These are phyloP conservation scores for Ceratobasidium sp. DNA, from an alignment of 1,284 basidiomycete species.

Conservation along the genomic window DNA sequence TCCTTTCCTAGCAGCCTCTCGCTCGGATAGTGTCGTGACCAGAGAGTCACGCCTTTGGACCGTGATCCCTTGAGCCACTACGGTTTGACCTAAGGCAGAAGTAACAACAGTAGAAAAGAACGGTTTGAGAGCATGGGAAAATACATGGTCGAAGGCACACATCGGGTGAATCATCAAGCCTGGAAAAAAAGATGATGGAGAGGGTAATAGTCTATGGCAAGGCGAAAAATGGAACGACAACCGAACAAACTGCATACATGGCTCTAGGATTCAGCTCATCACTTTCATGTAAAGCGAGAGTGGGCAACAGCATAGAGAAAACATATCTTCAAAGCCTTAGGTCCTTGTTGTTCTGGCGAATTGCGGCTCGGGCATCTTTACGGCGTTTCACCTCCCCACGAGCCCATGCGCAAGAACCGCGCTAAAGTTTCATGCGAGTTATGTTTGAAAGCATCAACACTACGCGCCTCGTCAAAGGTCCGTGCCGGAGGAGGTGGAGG, in stretches of 20 bases:
- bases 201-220: slow-evolving; percentile 12
- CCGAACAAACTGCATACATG: slow-evolving; percentile 9
- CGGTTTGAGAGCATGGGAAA: neutral
- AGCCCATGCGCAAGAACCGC: slow-evolving; percentile 78
- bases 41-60: neutral
- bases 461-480: slow-evolving; percentile 78
- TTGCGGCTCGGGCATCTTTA: neutral
- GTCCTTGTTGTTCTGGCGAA: neutral
- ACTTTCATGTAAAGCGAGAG: neutral
- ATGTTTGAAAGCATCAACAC: slow-evolving; percentile 81
- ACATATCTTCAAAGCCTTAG: neutral
- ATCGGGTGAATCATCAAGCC: neutral
- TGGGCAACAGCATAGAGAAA: neutral
- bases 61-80: neutral
- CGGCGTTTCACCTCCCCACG: slow-evolving; percentile 62
- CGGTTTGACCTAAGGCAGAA: neutral
- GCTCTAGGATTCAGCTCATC: neutral
- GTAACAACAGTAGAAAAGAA: neutral
- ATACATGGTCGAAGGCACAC: neutral
- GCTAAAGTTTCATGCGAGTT: slow-evolving; percentile 84
- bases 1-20: neutral
- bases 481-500: slow-evolving; percentile 29
- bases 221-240: neutral
- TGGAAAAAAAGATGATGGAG: neutral
- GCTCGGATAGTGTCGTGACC: neutral